Conservation (phyloP, 2,329 filamentous ascomycete genomes). For the Trichoderma asperellum region DNA sequence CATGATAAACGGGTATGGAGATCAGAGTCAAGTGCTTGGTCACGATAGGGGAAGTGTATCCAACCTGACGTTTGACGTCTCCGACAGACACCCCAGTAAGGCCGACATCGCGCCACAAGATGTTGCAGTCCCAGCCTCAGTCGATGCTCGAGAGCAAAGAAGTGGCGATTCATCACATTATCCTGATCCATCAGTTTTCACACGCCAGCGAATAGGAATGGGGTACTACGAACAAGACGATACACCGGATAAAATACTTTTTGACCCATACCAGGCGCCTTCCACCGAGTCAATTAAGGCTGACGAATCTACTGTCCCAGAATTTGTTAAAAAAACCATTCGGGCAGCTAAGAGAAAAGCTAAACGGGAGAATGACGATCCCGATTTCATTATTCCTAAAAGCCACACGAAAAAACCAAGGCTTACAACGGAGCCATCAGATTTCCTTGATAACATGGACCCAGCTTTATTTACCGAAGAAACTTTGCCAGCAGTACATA, state of each 20-base stretch:
- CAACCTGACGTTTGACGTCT: constrained; percentile 16
- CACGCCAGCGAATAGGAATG: constrained; percentile 59
- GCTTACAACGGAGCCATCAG: constrained; percentile 35
- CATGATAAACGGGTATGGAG: constrained; percentile 36
- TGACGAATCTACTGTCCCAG: constrained; percentile 54
- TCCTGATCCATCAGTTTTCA: constrained; percentile 54
- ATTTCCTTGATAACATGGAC: constrained; percentile 52
- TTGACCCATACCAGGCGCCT: constrained; percentile 61
- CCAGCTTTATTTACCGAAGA: constrained; percentile 53
- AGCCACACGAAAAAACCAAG: constrained; percentile 50
- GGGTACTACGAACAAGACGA: constrained; percentile 65
- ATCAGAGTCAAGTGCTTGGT: constrained; percentile 42
- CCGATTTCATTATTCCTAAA: constrained; percentile 54
- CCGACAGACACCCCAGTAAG: constrained; percentile 29
- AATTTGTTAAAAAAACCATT: constrained; percentile 59
- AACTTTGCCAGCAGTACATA: constrained; percentile 1
- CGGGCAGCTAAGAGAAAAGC: constrained; percentile 58
- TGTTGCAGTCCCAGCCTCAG: constrained; percentile 9
- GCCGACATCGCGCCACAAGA: constrained; percentile 15
- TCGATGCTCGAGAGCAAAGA: constrained; percentile 36
- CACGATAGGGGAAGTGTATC: constrained; percentile 30
- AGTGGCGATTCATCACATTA: constrained; percentile 45
- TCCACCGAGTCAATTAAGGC: constrained; percentile 48
- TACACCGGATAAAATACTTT: constrained; percentile 60
- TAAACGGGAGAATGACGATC: constrained; percentile 56